Evolutionary conservation across 148 eudicot species (phyloP).

Genomic region (Rhododendron ferrugineum): DNA sequence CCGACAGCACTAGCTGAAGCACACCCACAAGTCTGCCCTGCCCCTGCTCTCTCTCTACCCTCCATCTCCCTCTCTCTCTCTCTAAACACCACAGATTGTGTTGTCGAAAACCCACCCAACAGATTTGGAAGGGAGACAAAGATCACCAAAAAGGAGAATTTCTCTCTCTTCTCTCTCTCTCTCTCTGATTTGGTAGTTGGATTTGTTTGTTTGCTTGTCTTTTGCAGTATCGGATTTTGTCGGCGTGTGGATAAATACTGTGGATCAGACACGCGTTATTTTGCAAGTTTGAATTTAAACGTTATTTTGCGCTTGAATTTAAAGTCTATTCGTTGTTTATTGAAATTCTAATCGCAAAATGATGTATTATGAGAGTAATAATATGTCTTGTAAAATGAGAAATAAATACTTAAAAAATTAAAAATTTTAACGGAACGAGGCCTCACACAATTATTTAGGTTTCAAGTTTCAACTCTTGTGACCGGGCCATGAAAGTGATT

Average conservation of each 20-base stretch:
- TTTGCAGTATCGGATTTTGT: not conserved
- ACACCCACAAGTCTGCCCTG: conserved; percentile 24
- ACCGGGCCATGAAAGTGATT: too few relatives aligned
- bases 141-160: not conserved
- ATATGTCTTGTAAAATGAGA: too few relatives aligned
- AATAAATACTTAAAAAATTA: too few relatives aligned
- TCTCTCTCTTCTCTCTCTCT: not conserved
- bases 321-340: not conserved
- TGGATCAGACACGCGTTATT: too few relatives aligned
- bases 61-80: conserved; percentile 17
- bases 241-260: not conserved
- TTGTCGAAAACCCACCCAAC: too few relatives aligned
- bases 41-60: conserved; percentile 28
- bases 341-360: too few relatives aligned
- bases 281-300: not conserved
- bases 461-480: too few relatives aligned
- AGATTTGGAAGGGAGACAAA: not conserved
- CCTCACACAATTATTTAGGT: too few relatives aligned
- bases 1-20: conserved; percentile 14
- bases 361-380: too few relatives aligned
- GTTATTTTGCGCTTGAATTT: not conserved
- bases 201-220: not conserved
- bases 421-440: too few relatives aligned
- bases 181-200: not conserved
- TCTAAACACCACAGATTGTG: too few relatives aligned